A percentile compares a stretch with the other conserved stretches of the same genome.
Conservation (phyloP, 176 grass and related monocot genomes). For the Phragmites australis region DNA sequence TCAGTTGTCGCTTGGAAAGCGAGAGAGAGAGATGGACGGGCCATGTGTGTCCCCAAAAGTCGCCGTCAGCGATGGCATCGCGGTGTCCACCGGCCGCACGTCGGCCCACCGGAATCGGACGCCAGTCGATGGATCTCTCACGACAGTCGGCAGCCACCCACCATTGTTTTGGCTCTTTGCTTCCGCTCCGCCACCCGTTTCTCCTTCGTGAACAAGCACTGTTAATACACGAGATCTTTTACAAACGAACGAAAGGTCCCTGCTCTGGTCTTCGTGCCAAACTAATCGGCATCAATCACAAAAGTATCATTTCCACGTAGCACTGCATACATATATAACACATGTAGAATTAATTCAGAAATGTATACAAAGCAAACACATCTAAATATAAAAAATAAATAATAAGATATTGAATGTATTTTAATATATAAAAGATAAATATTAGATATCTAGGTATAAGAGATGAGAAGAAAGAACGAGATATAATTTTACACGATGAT, state of each 20-base stretch:
- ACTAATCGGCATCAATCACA: not conserved
- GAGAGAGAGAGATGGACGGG: not conserved
- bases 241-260: too few species aligned
- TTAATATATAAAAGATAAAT: too few species aligned
- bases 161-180: not conserved
- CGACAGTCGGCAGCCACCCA: not conserved
- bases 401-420: too few species aligned
- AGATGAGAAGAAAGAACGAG: too few species aligned
- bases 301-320: too few species aligned
- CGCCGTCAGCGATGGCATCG: not conserved
- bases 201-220: not conserved
- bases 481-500: too few species aligned
- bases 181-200: not conserved
- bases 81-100: not conserved
- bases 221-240: not conserved
- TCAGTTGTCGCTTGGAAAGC: not conserved
- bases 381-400: too few species aligned
- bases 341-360: too few species aligned
- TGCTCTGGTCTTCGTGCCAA: not conserved
- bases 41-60: not conserved
- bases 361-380: too few species aligned
- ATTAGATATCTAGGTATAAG: too few species aligned
- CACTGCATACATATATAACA: too few species aligned
- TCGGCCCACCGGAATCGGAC: slow-evolving; percentile 3
- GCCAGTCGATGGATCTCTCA: slow-evolving; percentile 4